Evolutionary conservation across 139 green algal species (phyloP).

Genomic region (Chlamydomonas incerta): DNA sequence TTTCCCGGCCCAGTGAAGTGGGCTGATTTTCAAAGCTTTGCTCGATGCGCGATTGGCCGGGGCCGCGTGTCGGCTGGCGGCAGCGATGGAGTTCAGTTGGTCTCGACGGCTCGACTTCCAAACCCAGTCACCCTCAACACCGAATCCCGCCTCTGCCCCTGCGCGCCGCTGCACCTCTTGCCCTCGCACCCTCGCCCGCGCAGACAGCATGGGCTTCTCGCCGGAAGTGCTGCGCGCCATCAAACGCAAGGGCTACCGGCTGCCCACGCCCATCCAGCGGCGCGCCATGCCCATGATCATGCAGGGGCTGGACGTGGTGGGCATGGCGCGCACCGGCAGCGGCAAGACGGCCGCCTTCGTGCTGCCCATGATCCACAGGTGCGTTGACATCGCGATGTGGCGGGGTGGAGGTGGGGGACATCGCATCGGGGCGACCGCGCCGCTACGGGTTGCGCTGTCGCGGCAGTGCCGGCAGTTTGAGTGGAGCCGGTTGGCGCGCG

Average conservation of each 20-base stretch:
- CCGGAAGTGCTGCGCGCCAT: slow-evolving; percentile 81
- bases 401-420: no score
- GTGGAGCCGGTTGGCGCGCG: no score
- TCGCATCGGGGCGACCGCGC: no score
- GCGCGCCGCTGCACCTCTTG: background rate
- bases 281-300: slow-evolving; percentile 87
- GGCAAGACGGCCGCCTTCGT: slow-evolving; percentile 98
- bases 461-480: no score
- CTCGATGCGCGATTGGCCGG: no score
- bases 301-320: slow-evolving; percentile 87
- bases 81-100: no score
- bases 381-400: no score
- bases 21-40: no score
- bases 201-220: slow-evolving; percentile 90
- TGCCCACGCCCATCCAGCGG: slow-evolving; percentile 98
- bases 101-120: no score
- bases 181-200: background rate
- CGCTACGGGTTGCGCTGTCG: no score
- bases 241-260: slow-evolving; percentile 91
- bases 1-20: no score
- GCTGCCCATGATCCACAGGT: slow-evolving; percentile 91
- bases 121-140: background rate
- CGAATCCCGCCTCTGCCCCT: background rate
- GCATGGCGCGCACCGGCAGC: slow-evolving; percentile 94
- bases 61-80: no score